A percentile compares a stretch with the other conserved stretches of the same genome.
Evolutionary conservation across 805 yeast species (phyloP).

Genomic region (Ascoidea asiatica): DNA sequence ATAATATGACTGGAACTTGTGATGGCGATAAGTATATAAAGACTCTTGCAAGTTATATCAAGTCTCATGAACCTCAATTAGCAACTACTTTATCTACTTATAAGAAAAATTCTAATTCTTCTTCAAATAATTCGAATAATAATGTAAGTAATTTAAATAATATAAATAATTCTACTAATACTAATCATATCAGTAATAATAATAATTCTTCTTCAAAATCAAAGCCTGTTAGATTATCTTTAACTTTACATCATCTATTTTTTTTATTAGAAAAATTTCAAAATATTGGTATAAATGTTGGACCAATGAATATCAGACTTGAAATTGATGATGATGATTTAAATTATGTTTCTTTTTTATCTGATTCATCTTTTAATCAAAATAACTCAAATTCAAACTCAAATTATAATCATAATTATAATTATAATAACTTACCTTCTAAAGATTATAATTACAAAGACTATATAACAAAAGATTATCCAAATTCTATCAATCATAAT

Average conservation of each 20-base stretch:
- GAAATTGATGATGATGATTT: conserved; percentile 41
- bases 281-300: conserved; percentile 33
- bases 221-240: conserved; percentile 42
- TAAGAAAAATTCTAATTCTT: no score
- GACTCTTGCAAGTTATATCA: neutral
- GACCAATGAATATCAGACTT: conserved; percentile 47
- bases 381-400: neutral
- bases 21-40: neutral
- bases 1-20: neutral
- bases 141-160: no score
- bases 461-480: no score
- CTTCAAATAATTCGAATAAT: neutral
- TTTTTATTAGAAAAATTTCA: conserved; percentile 45
- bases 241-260: conserved; percentile 52
- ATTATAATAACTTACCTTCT: conserved; percentile 17
- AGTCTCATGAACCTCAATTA: neutral
- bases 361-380: conserved; percentile 23
- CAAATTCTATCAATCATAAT: neutral
- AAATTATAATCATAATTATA: conserved; percentile 15
- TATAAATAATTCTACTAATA: neutral
- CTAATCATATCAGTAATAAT: neutral
- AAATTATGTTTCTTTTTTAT: conserved; percentile 43
- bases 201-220: neutral
- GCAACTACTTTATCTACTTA: neutral
- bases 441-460: conserved; percentile 17